These are phyloP conservation scores for Penstemon davidsonii DNA, from an alignment of 257 asterid genomes.

Conservation along the genomic window DNA sequence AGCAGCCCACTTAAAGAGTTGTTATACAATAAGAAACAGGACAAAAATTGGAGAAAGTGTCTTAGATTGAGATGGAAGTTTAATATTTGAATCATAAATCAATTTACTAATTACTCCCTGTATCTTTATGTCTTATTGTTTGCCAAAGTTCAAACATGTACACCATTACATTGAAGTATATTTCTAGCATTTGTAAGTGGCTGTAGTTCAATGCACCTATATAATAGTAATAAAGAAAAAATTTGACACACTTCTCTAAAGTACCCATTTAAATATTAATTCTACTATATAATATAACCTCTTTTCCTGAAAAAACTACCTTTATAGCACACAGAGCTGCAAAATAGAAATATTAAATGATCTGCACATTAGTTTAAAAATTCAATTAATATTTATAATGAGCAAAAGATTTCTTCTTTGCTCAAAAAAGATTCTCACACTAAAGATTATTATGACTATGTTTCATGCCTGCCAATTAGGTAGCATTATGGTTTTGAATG, in stretches of 20 bases:
- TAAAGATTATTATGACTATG: constrained; percentile 34
- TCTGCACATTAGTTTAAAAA: constrained; percentile 26
- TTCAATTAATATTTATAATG: constrained; percentile 43
- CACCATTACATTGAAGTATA: constrained; percentile 22
- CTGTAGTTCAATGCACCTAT: constrained; percentile 24
- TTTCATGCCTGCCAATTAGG: constrained; percentile 46
- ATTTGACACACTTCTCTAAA: constrained; percentile 16
- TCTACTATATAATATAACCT: constrained; percentile 1
- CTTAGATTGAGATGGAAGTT: background rate
- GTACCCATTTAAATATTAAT: background rate
- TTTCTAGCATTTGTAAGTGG: constrained; percentile 27
- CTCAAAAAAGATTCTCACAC: constrained; percentile 48
- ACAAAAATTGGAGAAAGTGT: constrained; percentile 2
- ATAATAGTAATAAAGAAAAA: constrained; percentile 12
- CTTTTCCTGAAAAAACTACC: constrained; percentile 29
- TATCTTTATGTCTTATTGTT: constrained; percentile 29
- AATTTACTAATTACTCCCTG: background rate
- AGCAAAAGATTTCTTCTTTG: constrained; percentile 46
- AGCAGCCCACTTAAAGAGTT: background rate
- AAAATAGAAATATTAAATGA: constrained; percentile 37
- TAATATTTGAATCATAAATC: constrained; percentile 1
- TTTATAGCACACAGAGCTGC: constrained; percentile 52
- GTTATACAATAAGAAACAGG: background rate
- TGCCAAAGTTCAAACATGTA: constrained; percentile 33
- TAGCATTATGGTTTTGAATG: constrained; percentile 34